Evolutionary conservation across 805 yeast genomes (phyloP).

Genomic region (Ogataea pini): DNA sequence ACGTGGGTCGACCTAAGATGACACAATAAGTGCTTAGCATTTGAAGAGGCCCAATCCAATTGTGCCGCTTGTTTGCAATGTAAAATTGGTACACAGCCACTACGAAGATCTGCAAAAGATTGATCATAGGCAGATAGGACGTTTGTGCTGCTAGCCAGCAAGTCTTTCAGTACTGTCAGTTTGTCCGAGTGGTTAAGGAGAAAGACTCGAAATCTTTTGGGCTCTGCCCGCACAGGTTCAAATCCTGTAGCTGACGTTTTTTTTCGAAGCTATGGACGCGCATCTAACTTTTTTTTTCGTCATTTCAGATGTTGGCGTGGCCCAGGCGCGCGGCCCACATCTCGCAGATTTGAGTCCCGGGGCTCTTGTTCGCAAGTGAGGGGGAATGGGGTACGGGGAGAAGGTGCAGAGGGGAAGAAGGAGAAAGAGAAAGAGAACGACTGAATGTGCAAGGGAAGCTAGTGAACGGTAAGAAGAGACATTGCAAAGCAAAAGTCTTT

Average conservation of each 20-base stretch:
- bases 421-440: too few relatives aligned
- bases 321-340: neutral
- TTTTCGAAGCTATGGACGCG: neutral
- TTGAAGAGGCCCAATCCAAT: too few relatives aligned
- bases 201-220: constrained; percentile 60
- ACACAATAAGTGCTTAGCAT: too few relatives aligned
- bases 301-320: neutral
- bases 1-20: too few relatives aligned
- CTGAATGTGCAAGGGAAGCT: too few relatives aligned
- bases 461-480: too few relatives aligned
- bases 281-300: constrained; percentile 7
- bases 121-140: too few relatives aligned
- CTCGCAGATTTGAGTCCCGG: constrained; percentile 1
- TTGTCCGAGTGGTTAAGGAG: constrained; percentile 61
- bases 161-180: constrained; percentile 18
- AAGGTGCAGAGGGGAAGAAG: neutral
- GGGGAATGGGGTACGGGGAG: constrained; percentile 4
- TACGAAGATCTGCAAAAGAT: too few relatives aligned
- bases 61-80: too few relatives aligned
- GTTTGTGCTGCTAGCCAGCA: neutral
- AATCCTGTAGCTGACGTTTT: constrained; percentile 55
- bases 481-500: too few relatives aligned
- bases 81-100: too few relatives aligned
- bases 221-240: constrained; percentile 65
- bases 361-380: constrained; percentile 9